Evolutionary conservation across 2,329 filamentous ascomycete species (phyloP).

Genomic region (Verticillium tricorpus): DNA sequence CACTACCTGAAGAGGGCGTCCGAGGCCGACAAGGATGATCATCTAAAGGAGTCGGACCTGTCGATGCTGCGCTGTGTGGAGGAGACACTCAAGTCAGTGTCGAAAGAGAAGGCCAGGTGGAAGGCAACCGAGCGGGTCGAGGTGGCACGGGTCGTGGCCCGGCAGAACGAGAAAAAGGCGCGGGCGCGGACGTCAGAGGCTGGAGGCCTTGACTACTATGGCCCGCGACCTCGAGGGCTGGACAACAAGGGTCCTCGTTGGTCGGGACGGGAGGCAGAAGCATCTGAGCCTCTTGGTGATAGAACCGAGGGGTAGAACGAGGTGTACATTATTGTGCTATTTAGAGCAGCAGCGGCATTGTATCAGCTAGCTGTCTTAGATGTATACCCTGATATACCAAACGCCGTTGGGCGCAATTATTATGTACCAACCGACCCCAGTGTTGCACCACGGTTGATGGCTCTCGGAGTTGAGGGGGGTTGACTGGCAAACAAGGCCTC

Average conservation of each 20-base stretch:
- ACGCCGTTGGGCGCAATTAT: not conserved
- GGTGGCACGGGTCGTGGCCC: not conserved
- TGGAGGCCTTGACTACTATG: not conserved
- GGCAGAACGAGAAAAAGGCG: not conserved
- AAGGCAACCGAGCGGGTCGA: not conserved
- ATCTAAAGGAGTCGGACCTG: conserved; percentile 6
- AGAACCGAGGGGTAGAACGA: not conserved
- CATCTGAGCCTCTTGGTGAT: not conserved
- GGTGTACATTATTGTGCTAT: not conserved
- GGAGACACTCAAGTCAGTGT: not conserved
- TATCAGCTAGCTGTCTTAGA: not conserved
- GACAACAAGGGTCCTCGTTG: not conserved
- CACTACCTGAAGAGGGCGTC: conserved; percentile 8
- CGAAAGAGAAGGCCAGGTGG: not conserved
- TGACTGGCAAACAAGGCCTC: too few species aligned
- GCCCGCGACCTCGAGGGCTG: not conserved
- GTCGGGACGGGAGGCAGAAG: not conserved
- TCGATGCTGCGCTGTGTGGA: conserved; percentile 7
- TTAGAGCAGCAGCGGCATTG: not conserved
- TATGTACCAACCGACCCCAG: not conserved
- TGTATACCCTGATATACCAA: not conserved
- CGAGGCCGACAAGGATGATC: conserved; percentile 6
- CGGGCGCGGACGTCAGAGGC: not conserved
- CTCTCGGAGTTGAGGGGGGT: too few species aligned
- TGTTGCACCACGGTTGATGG: too few species aligned